A percentile compares a stretch with the other conserved stretches of the same genome.
Conservation (phyloP, 768 basidiomycete genomes). For the Boletus reticulatus region DNA sequence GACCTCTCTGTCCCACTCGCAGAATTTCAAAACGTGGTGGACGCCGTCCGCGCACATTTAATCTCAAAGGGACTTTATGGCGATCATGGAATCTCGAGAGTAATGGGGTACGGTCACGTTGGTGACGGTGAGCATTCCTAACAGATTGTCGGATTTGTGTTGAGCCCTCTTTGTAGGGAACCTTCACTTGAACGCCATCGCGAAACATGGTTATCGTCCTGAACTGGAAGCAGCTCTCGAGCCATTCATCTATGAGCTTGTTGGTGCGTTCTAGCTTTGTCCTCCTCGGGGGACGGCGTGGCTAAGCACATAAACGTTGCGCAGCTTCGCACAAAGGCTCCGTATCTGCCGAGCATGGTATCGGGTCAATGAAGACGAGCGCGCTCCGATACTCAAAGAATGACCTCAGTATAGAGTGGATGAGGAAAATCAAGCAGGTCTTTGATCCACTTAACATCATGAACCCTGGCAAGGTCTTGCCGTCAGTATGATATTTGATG, state of each 20-base stretch:
- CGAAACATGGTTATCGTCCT: constrained; percentile 66
- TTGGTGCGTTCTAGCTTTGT: constrained; percentile 47
- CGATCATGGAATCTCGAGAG: constrained; percentile 74
- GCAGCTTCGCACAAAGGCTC: constrained; percentile 80
- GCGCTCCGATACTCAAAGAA: constrained; percentile 88
- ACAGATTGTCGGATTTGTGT: background rate
- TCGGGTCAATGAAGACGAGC: constrained; percentile 93
- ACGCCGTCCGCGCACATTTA: constrained; percentile 72
- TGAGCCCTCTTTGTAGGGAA: constrained; percentile 56
- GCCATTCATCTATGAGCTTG: constrained; percentile 92
- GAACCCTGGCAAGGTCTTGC: constrained; percentile 85
- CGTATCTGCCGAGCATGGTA: constrained; percentile 95
- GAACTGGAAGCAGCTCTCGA: constrained; percentile 88
- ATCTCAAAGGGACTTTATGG: constrained; percentile 65
- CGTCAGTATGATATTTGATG: constrained; percentile 1
- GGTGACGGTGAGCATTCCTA: constrained; percentile 73
- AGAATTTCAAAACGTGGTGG: constrained; percentile 85
- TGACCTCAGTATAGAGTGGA: constrained; percentile 74
- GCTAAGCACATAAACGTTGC: constrained; percentile 1
- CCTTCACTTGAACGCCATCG: constrained; percentile 89
- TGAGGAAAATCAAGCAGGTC: constrained; percentile 85
- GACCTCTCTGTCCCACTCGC: constrained; percentile 88
- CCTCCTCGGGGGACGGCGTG: background rate
- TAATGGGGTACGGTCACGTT: constrained; percentile 94
- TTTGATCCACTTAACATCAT: constrained; percentile 93